Conservation (phyloP, 148 eudicot species). For the Chenopodium album region DNA sequence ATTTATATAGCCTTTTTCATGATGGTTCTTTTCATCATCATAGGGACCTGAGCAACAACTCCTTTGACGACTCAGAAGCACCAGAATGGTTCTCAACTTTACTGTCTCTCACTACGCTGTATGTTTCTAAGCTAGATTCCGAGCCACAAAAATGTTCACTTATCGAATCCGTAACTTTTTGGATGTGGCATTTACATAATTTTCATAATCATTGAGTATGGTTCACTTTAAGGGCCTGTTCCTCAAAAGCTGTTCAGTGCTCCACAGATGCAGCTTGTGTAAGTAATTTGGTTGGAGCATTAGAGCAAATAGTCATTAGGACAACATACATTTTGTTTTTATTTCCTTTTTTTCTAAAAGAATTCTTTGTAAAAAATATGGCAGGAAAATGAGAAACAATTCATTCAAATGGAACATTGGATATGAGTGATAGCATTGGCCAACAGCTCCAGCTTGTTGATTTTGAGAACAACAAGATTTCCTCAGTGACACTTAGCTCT, state of each 20-base stretch:
- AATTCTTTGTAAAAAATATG: neutral
- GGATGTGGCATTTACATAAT: slow-evolving; percentile 7
- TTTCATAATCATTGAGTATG: slow-evolving; percentile 63
- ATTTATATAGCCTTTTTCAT: neutral
- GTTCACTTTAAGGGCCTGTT: slow-evolving; percentile 64
- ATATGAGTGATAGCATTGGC: slow-evolving; percentile 62
- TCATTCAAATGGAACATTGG: slow-evolving; percentile 58
- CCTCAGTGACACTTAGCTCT: slow-evolving; percentile 65
- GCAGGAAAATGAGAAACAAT: slow-evolving; percentile 83
- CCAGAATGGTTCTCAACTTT: slow-evolving; percentile 84
- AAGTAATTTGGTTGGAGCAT: slow-evolving; percentile 22
- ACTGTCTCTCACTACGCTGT: slow-evolving; percentile 77
- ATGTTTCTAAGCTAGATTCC: slow-evolving; percentile 29
- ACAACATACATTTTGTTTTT: neutral
- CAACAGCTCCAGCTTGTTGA: slow-evolving; percentile 76
- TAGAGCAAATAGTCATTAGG: neutral
- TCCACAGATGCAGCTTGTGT: slow-evolving; percentile 74
- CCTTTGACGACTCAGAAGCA: slow-evolving; percentile 59
- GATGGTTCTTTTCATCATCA: slow-evolving; percentile 16
- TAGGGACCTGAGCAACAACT: slow-evolving; percentile 90
- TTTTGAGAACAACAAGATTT: slow-evolving; percentile 69
- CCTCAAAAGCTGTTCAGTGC: slow-evolving; percentile 61
- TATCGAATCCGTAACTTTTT: neutral
- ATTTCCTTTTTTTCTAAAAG: neutral
- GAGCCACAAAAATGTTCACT: neutral